Evolutionary conservation across 1,139 yeast species (phyloP).

Genomic region (Yamadazyma oceani): DNA sequence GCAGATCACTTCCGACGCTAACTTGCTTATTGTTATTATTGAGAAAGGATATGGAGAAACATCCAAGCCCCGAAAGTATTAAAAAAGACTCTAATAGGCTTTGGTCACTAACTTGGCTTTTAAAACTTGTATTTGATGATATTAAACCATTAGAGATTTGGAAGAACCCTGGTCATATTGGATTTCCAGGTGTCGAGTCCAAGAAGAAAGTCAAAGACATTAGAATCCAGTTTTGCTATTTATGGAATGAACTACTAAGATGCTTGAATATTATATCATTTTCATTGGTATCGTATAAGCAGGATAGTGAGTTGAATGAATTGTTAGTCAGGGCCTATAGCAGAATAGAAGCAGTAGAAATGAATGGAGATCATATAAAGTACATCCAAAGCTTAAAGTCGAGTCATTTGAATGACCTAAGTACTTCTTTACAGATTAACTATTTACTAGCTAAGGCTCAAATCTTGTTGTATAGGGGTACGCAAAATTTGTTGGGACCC

Average conservation of each 20-base stretch:
- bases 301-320: constrained; percentile 24
- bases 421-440: constrained; percentile 26
- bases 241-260: constrained; percentile 40
- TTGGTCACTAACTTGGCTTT: constrained; percentile 16
- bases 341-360: constrained; percentile 28
- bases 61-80: constrained; percentile 8
- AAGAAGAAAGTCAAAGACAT: constrained; percentile 24
- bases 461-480: constrained; percentile 25
- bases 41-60: constrained; percentile 21
- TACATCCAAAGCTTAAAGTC: constrained; percentile 23
- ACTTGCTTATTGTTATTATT: constrained; percentile 26
- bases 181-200: constrained; percentile 18
- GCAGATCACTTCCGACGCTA: constrained; percentile 24
- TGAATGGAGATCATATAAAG: constrained; percentile 25
- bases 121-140: constrained; percentile 18
- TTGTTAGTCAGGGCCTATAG: constrained; percentile 21
- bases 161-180: constrained; percentile 37
- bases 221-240: constrained; percentile 32
- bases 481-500: constrained; percentile 23
- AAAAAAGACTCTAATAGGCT: constrained; percentile 4
- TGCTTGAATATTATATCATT: constrained; percentile 33
- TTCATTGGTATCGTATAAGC: constrained; percentile 26
- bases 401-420: constrained; percentile 19
- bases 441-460: constrained; percentile 30
- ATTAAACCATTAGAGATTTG: constrained; percentile 29